Evolutionary conservation across 805 yeast genomes (phyloP).

Genomic region (Suhomyces kilbournensis): DNA sequence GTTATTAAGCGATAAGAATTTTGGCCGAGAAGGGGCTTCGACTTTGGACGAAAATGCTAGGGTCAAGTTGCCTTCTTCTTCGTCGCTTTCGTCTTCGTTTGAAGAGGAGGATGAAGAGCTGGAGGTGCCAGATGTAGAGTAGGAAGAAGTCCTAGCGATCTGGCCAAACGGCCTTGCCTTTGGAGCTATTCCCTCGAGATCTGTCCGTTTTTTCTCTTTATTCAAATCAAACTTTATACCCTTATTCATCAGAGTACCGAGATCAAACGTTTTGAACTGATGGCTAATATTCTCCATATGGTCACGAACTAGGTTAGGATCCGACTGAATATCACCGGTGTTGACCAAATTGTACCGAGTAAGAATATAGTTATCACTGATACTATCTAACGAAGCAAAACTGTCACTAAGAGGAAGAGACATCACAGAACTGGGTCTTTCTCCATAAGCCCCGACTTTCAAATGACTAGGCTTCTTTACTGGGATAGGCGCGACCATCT

Average conservation of each 20-base stretch:
- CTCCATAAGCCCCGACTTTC: slow-evolving; percentile 27
- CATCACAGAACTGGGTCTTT: slow-evolving; percentile 63
- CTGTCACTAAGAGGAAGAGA: slow-evolving; percentile 68
- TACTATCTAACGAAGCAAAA: slow-evolving; percentile 74
- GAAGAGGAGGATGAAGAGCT: slow-evolving; percentile 12
- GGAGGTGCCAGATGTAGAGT: slow-evolving; percentile 10
- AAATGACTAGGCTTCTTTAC: slow-evolving; percentile 9
- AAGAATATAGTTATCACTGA: slow-evolving; percentile 54
- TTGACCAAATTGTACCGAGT: slow-evolving; percentile 34
- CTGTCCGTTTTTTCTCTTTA: slow-evolving; percentile 5
- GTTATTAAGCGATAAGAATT: slow-evolving; percentile 27
- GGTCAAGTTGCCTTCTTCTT: slow-evolving; percentile 42
- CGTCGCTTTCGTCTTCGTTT: slow-evolving; percentile 28
- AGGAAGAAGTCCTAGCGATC: slow-evolving; percentile 4
- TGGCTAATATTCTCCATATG: slow-evolving; percentile 22
- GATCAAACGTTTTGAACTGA: slow-evolving; percentile 34
- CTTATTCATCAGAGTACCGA: slow-evolving; percentile 35
- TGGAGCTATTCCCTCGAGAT: slow-evolving; percentile 22
- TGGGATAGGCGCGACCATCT: slow-evolving; percentile 16
- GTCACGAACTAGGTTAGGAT: slow-evolving; percentile 5
- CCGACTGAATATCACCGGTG: slow-evolving; percentile 8
- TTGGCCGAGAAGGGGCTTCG: slow-evolving; percentile 31
- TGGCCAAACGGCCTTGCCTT: slow-evolving; percentile 5
- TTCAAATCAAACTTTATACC: slow-evolving; percentile 2
- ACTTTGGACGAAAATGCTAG: slow-evolving; percentile 44